Base-by-base conservation (phyloP, 2,329 filamentous ascomycete species). In the Trichoderma sp. region DNA sequence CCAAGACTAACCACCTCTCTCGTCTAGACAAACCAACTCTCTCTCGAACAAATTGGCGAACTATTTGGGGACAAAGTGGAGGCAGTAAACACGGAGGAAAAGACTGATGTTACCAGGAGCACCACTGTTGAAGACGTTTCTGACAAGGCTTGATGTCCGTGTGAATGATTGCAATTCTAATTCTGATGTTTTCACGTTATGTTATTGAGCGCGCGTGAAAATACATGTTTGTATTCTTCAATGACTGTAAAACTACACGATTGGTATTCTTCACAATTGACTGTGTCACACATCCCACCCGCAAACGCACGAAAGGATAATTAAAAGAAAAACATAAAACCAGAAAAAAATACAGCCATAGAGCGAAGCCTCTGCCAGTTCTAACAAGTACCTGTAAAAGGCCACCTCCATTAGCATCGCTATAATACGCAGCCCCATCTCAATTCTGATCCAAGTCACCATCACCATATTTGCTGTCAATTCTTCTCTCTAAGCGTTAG, bases 31-130 rank as follows among this genome's bases (percentile, higher is more conserved):
- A 60, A 39, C 26, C 59, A 60, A 16, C 43, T 60, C 10, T 60
- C 59, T 14, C 59, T 60, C 32, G 59, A 60, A 32, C 26, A 60
- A 49, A 60, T 60, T 39, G 59, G 59, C 46, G 59, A 60, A 16
- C 39, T 60, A 28, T 60, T 60, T 10, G 59, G 59, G 10, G 59
- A 60, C 26, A 18, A 43, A 5, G 59, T 60, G 26, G 59, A 60
- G 21, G 16, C 8, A 14, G 26, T 18, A 60, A 30, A 60, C n/a
- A 49, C 26, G 2, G 59, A 60, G 14, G 59, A 60, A 32, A 60
- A 60, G 39, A 28, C 43, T 10, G 59, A 60, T 8, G 21, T 24
- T 5, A 26, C 39, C 13, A 60, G 43, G 21, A 60, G 59, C 39
- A 49, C n/a, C 43, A 49, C 16, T 32, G 30, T 60, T 30, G 59